Conservation (phyloP, 2,329 filamentous ascomycete genomes). For the Bipolaris cookei region DNA sequence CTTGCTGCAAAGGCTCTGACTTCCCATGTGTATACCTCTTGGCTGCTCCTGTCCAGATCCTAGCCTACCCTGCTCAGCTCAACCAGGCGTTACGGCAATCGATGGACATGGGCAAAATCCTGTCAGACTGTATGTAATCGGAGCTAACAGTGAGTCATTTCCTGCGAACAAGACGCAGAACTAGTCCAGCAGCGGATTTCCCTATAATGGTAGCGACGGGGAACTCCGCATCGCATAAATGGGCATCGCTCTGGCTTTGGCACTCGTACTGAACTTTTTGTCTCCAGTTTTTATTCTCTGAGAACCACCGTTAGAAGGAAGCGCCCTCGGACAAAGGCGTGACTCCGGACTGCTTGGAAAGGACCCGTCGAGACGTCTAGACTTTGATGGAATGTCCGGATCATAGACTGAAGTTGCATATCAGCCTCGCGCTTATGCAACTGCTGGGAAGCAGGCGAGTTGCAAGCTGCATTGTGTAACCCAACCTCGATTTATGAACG, state of each 20-base stretch:
- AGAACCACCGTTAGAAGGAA: constrained; percentile 22
- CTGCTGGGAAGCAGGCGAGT: constrained; percentile 27
- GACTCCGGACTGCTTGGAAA: constrained; percentile 16
- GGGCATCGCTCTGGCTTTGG: constrained; percentile 21
- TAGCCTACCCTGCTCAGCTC: constrained; percentile 4
- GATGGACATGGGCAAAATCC: constrained; percentile 26
- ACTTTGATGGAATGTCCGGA: constrained; percentile 29
- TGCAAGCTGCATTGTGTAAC: constrained; percentile 11
- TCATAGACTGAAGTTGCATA: constrained; percentile 32
- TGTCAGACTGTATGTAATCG: constrained; percentile 30
- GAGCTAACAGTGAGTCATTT: constrained; percentile 25
- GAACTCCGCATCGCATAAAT: constrained; percentile 30
- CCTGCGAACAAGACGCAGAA: constrained; percentile 23
- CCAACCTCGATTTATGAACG: constrained; percentile 15
- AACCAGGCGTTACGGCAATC: constrained; percentile 24
- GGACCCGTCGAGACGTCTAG: constrained; percentile 23
- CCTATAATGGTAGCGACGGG: constrained; percentile 13
- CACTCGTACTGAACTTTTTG: constrained; percentile 22
- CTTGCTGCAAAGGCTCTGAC: background rate
- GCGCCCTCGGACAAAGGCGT: constrained; percentile 32
- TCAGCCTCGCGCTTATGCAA: constrained; percentile 33
- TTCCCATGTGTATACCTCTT: background rate
- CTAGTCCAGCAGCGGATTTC: constrained; percentile 20
- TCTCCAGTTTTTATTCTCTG: constrained; percentile 14
- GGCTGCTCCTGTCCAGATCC: constrained; percentile 9